Percentiles rank a stretch among this genome's conserved stretches.
Evolutionary conservation across 108 stramenopile species (phyloP).

Genomic region (Schizochytrium sp.): DNA sequence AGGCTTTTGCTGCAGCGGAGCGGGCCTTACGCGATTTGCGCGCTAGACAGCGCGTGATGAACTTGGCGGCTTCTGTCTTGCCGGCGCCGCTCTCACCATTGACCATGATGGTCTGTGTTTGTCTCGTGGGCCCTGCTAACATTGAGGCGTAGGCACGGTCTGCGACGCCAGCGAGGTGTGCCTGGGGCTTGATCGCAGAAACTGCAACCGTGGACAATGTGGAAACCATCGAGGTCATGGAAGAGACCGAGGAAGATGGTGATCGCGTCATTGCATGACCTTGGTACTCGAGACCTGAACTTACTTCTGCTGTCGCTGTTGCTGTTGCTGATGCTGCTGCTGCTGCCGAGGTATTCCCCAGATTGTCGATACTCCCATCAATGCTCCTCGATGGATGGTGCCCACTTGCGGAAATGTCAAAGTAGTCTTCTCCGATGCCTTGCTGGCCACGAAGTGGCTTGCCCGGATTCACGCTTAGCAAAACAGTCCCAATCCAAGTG

Average conservation of each 20-base stretch:
- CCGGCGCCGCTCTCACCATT: conserved; percentile 89
- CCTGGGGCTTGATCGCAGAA: background rate
- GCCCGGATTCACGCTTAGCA: background rate
- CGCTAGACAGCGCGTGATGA: conserved; percentile 83
- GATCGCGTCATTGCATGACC: no score
- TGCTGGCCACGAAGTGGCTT: background rate
- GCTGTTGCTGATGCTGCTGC: no score
- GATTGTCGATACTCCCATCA: no score
- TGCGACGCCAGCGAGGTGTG: conserved; percentile 81
- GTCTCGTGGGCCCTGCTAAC: conserved; percentile 48
- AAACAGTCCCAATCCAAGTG: background rate
- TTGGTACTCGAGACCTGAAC: no score
- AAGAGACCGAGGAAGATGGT: no score
- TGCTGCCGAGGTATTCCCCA: no score
- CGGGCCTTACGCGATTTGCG: conserved; percentile 4
- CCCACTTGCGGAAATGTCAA: background rate
- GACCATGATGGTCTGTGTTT: conserved; percentile 80
- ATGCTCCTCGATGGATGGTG: no score
- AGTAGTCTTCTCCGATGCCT: background rate
- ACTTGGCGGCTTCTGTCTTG: conserved; percentile 89
- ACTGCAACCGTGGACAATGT: no score
- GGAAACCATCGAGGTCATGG: no score
- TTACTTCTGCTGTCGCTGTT: no score
- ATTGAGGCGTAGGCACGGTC: conserved; percentile 80
- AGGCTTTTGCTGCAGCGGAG: background rate